Evolutionary conservation across 129 eudicot species (phyloP), one percentile per base, ranked within the genome.

Genomic region (Arctium minus): DNA sequence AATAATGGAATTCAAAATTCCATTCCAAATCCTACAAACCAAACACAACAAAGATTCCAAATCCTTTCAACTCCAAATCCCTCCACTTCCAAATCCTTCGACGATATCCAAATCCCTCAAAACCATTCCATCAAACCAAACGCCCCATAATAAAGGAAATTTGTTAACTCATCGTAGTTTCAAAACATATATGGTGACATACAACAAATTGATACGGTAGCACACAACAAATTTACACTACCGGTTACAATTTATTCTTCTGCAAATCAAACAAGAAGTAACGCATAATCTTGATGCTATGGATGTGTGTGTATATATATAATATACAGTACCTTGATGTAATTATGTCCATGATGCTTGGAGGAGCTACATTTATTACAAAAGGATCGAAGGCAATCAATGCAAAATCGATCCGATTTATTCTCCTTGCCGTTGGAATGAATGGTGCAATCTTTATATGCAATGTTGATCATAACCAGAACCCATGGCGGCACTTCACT

Each of bases 361-460:
- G 82, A 80, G 2, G 82, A 80, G 77, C 88, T 78, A 70, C 89
- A 89, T 80, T 86, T 80, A 32, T 33, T 69, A 70, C 92, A 89
- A 75, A 89, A 86, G 31, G 92, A 70, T 17, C 8, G 31, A 6
- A 60, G 60, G 74, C 92, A 89, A 22, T 86, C 70, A 3, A 86
- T 86, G 64, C 92, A 88, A 74, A 88, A 88, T 6, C 87, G 86
- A 88, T 88, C 89, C 76, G 82, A 72, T 18, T 80, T 84, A 68
- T 70, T 64, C 1, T 81, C 90, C 70, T 81, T 72, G 3, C 64
- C 6, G 30, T 31, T 69, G 8, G 70, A 74, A 74, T 86, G 92
- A 73, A 32, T 74, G 29, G 33, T 38, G 79, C 92, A 89, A 9
- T 72, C 71, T 38, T 81, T 74, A 27, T 81, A 86, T 77, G 79